phyloP scores from a whole-genome alignment of 805 yeast genomes.

The Brettanomyces custersianus region DNA sequence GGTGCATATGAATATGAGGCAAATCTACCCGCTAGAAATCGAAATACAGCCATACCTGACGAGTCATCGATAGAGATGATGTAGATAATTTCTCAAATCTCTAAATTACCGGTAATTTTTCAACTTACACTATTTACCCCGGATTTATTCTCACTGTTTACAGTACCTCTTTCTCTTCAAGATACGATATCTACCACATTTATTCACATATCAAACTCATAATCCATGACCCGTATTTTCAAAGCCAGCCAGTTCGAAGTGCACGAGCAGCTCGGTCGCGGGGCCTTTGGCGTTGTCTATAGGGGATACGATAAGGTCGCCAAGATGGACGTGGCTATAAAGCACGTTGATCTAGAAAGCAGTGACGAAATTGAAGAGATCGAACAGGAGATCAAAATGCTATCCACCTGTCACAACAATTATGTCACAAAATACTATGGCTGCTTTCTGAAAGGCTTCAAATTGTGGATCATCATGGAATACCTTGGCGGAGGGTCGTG shows the following conservation, averaged over 20 bases:
- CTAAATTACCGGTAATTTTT: no score
- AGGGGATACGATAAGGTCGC: constrained; percentile 42
- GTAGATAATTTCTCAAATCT: no score
- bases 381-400: constrained; percentile 60
- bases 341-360: constrained; percentile 64
- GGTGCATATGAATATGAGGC: no score
- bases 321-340: constrained; percentile 43
- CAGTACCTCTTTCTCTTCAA: not conserved
- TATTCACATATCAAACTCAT: not conserved
- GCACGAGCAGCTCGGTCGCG: constrained; percentile 56
- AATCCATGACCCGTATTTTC: constrained; percentile 5
- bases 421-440: constrained; percentile 65
- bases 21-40: no score
- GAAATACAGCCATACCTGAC: no score
- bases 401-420: constrained; percentile 54
- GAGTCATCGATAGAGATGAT: no score
- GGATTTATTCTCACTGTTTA: no score
- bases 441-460: constrained; percentile 59
- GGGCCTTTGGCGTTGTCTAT: constrained; percentile 74
- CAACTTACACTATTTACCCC: no score
- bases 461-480: constrained; percentile 78
- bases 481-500: constrained; percentile 72
- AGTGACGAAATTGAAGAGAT: constrained; percentile 66
- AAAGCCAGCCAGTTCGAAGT: constrained; percentile 38
- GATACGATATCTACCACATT: not conserved